Percentiles rank a stretch among this genome's conserved stretches.
Conservation (phyloP, 2,329 filamentous ascomycete species). For the Orbilia javanica region DNA sequence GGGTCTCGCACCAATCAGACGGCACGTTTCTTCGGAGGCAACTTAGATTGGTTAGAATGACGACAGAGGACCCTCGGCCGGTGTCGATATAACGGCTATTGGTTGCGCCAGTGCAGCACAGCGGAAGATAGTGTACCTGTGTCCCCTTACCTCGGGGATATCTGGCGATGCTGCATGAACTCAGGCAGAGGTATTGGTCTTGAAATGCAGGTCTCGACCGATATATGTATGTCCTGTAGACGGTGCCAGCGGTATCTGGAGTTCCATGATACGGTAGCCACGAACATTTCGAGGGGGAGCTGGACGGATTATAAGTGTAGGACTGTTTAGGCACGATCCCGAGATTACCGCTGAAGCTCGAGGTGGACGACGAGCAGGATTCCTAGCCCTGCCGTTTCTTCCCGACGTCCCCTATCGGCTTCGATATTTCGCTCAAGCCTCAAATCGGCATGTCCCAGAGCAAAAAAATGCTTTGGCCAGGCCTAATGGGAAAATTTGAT, state of each 20-base stretch:
- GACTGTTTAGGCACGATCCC: not conserved
- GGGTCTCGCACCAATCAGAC: constrained; percentile 29
- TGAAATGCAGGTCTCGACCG: constrained; percentile 1
- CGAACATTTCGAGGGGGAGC: not conserved
- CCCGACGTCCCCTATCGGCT: constrained; percentile 51
- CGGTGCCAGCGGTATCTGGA: not conserved
- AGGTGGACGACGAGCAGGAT: not conserved
- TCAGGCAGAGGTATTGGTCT: constrained; percentile 4
- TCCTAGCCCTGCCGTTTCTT: constrained; percentile 50
- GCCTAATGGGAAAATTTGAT: constrained; percentile 57
- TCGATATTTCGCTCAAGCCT: constrained; percentile 54
- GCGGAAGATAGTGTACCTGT: not conserved
- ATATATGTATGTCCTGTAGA: not conserved
- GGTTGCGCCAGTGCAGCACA: constrained; percentile 8
- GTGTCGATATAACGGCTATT: constrained; percentile 18
- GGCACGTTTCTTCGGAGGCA: constrained; percentile 37
- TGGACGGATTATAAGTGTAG: not conserved
- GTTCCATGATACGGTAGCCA: not conserved
- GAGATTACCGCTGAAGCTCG: constrained; percentile 24
- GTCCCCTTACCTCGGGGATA: not conserved
- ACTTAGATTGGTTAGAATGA: constrained; percentile 52
- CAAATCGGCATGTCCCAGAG: constrained; percentile 30
- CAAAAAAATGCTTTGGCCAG: constrained; percentile 19
- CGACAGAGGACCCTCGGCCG: constrained; percentile 26
- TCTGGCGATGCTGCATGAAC: not conserved